Evolutionary conservation across 306 rosid species (phyloP).

Genomic region (Trifolium fragiferum): DNA sequence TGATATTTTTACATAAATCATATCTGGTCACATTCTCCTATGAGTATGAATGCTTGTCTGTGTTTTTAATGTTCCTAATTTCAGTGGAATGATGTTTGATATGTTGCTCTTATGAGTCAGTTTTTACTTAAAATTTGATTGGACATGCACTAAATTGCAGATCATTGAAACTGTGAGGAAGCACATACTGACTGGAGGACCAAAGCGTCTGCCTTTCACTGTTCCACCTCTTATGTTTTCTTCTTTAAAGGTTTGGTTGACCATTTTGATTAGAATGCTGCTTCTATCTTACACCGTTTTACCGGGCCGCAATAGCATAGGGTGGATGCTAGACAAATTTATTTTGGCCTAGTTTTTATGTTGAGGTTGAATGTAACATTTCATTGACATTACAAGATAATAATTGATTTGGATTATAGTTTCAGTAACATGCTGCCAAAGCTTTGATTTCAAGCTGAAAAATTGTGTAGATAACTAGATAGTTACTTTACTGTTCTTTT

Average conservation of each 20-base stretch:
- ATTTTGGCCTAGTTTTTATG: conserved; percentile 26
- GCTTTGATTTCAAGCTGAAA: conserved; percentile 29
- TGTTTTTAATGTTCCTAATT: conserved; percentile 24
- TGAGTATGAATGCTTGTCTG: conserved; percentile 25
- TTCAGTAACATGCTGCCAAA: conserved; percentile 10
- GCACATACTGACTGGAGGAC: conserved; percentile 87
- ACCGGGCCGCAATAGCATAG: conserved; percentile 31
- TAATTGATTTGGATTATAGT: conserved; percentile 25
- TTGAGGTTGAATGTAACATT: conserved; percentile 25
- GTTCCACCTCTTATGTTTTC: conserved; percentile 89
- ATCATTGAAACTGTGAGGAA: conserved; percentile 82
- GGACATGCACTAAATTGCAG: conserved; percentile 61
- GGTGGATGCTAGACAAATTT: conserved; percentile 18
- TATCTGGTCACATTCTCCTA: conserved; percentile 23
- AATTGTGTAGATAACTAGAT: conserved; percentile 4
- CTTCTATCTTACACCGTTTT: conserved; percentile 31
- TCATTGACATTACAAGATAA: conserved; percentile 17
- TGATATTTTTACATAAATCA: conserved; percentile 17
- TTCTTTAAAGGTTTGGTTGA: conserved; percentile 77
- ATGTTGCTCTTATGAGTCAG: conserved; percentile 23
- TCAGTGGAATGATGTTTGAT: conserved; percentile 12
- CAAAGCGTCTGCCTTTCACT: conserved; percentile 89
- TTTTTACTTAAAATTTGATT: conserved; percentile 40
- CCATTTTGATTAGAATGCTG: conserved; percentile 34
- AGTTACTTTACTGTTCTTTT: neutral